A percentile compares a stretch with the other conserved stretches of the same genome.
Conservation (phyloP, 768 basidiomycete genomes). For the Chalciporus sphaerocephalus region DNA sequence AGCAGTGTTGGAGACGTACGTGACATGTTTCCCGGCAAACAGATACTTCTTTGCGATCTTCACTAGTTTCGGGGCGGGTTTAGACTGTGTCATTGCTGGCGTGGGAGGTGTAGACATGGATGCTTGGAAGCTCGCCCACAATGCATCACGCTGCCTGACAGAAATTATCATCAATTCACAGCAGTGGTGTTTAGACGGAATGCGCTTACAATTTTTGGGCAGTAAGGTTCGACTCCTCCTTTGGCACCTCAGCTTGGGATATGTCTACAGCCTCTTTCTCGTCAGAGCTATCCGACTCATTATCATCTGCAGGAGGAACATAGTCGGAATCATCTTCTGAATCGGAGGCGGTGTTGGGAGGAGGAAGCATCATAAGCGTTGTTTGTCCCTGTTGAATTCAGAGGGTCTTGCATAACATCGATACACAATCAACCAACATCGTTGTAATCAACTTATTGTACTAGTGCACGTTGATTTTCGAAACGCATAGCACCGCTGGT, state of each 20-base stretch:
- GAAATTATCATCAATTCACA: background rate
- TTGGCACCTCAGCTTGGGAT: slow-evolving; percentile 13
- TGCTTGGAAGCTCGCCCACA: slow-evolving; percentile 69
- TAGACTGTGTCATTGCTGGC: slow-evolving; percentile 9
- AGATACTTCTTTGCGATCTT: slow-evolving; percentile 66
- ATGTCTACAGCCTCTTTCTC: slow-evolving; percentile 36
- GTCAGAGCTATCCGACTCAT: slow-evolving; percentile 39
- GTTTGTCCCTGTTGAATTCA: slow-evolving; percentile 28
- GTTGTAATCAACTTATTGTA: too few species aligned
- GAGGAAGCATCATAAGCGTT: slow-evolving; percentile 18
- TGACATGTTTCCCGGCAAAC: slow-evolving; percentile 73
- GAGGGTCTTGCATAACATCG: slow-evolving; percentile 17
- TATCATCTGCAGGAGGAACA: slow-evolving; percentile 48
- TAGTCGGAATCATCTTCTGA: slow-evolving; percentile 66
- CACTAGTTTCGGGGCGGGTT: slow-evolving; percentile 40
- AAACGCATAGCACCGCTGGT: too few species aligned
- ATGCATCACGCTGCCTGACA: slow-evolving; percentile 51
- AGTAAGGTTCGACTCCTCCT: slow-evolving; percentile 33
- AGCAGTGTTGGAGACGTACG: slow-evolving; percentile 42
- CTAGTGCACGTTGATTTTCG: too few species aligned
- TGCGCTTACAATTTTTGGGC: slow-evolving; percentile 42
- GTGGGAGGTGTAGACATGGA: slow-evolving; percentile 41
- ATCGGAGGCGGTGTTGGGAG: slow-evolving; percentile 40
- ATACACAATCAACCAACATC: slow-evolving; percentile 18
- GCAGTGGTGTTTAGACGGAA: background rate